Conservation (phyloP, 768 basidiomycete genomes). For the Macrocybe gigantea region DNA sequence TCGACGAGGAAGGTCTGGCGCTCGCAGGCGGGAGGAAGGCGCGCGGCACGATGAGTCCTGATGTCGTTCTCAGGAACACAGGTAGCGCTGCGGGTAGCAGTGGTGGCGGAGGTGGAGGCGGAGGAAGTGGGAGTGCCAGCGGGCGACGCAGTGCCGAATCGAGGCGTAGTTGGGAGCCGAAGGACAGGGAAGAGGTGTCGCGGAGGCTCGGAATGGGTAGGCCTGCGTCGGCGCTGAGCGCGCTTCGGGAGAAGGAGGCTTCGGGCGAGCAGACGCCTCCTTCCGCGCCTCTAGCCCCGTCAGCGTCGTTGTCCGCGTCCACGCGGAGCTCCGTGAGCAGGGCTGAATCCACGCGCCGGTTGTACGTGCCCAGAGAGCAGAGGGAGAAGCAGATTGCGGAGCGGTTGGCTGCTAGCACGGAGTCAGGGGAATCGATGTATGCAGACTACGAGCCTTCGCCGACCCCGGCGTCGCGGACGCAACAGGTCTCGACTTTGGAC, state of each 20-base stretch:
- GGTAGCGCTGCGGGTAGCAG: constrained; percentile 16
- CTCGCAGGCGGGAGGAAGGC: constrained; percentile 24
- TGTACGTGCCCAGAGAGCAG: constrained; percentile 55
- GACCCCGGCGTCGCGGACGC: constrained; percentile 32
- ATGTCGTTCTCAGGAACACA: constrained; percentile 9
- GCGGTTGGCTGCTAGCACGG: not conserved
- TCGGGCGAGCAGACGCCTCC: constrained; percentile 1
- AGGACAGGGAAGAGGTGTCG: constrained; percentile 38
- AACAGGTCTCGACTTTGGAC: constrained; percentile 23
- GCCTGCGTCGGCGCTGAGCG: constrained; percentile 27
- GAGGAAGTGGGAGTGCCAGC: constrained; percentile 47
- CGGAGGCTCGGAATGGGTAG: constrained; percentile 26
- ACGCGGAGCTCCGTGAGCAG: constrained; percentile 3
- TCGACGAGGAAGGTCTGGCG: constrained; percentile 43
- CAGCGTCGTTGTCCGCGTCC: not conserved
- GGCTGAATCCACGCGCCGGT: constrained; percentile 33
- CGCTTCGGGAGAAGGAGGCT: constrained; percentile 19
- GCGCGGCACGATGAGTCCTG: constrained; percentile 20
- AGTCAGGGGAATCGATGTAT: constrained; percentile 13
- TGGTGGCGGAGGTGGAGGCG: constrained; percentile 23
- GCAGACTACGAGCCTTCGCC: constrained; percentile 35
- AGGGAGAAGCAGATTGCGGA: constrained; percentile 41
- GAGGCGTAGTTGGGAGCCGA: constrained; percentile 33
- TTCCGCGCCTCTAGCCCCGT: not conserved
- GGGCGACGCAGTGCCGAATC: constrained; percentile 48